Evolutionary conservation across 495 filamentous ascomycete genomes (phyloP).

Genomic region (Aspergillus kassunensis): DNA sequence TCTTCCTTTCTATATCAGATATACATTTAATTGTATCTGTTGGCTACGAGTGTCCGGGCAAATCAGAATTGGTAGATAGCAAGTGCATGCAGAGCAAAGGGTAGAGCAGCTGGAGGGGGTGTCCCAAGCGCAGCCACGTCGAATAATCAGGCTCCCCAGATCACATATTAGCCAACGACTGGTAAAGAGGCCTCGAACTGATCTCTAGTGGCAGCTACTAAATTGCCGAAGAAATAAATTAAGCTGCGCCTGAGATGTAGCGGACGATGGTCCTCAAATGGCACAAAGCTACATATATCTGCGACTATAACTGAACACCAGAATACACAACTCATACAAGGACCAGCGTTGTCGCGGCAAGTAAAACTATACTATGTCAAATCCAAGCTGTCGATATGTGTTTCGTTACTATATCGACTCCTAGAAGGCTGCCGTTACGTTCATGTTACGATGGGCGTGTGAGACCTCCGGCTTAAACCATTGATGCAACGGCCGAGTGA

Average conservation of each 20-base stretch:
- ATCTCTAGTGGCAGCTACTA: slow-evolving; percentile 8
- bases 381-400: not conserved
- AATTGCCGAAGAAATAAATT: not conserved
- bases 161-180: slow-evolving; percentile 19
- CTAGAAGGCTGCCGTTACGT: slow-evolving; percentile 3
- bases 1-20: not conserved
- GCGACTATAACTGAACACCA: too few species aligned
- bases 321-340: too few species aligned
- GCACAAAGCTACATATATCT: not conserved
- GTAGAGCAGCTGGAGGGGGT: slow-evolving; percentile 13
- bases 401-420: not conserved
- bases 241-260: not conserved
- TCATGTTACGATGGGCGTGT: not conserved
- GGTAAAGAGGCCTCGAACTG: slow-evolving; percentile 1
- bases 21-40: not conserved
- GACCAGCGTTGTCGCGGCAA: not conserved
- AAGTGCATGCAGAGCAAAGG: not conserved
- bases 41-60: not conserved
- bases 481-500: slow-evolving; percentile 3
- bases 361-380: not conserved
- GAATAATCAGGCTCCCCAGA: slow-evolving; percentile 17
- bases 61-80: not conserved
- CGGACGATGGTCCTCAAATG: too few species aligned
- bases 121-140: slow-evolving; percentile 28
- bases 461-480: slow-evolving; percentile 1